These are phyloP conservation scores for Rhizodiscina lignyota DNA, from an alignment of 495 filamentous ascomycete genomes.

Conservation along the genomic window DNA sequence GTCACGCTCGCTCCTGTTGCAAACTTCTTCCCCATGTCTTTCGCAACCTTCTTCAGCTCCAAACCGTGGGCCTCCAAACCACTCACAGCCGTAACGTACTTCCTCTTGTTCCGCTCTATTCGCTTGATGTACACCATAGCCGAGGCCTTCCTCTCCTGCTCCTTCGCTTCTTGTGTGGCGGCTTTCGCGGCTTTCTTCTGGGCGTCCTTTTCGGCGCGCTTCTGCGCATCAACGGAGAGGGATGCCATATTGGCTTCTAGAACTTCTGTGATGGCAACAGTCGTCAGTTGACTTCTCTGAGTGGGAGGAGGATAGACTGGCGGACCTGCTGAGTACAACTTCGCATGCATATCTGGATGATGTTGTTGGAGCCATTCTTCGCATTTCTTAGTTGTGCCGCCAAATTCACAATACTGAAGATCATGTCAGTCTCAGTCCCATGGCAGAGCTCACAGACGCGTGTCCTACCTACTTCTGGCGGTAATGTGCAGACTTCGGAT, in stretches of 20 bases:
- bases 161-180: slow-evolving; percentile 61
- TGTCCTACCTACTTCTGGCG: slow-evolving; percentile 62
- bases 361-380: slow-evolving; percentile 80
- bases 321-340: slow-evolving; percentile 58
- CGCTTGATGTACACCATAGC: slow-evolving; percentile 85
- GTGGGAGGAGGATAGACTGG: background rate
- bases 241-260: slow-evolving; percentile 65
- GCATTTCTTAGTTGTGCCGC: slow-evolving; percentile 94
- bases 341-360: slow-evolving; percentile 53
- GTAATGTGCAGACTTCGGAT: slow-evolving; percentile 67
- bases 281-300: background rate
- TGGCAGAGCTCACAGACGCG: background rate
- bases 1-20: slow-evolving; percentile 89
- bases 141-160: slow-evolving; percentile 56
- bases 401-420: slow-evolving; percentile 88
- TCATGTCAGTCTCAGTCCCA: slow-evolving; percentile 1
- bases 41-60: slow-evolving; percentile 84
- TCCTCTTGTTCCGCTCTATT: slow-evolving; percentile 93
- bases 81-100: slow-evolving; percentile 79
- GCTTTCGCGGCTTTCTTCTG: slow-evolving; percentile 91
- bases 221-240: slow-evolving; percentile 75
- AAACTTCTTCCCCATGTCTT: slow-evolving; percentile 83
- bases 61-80: slow-evolving; percentile 81
- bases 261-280: slow-evolving; percentile 39
- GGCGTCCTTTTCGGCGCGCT: slow-evolving; percentile 85